Base-by-base conservation (phyloP, 1,139 yeast genomes). In the Taiozyma sp. region DNA sequence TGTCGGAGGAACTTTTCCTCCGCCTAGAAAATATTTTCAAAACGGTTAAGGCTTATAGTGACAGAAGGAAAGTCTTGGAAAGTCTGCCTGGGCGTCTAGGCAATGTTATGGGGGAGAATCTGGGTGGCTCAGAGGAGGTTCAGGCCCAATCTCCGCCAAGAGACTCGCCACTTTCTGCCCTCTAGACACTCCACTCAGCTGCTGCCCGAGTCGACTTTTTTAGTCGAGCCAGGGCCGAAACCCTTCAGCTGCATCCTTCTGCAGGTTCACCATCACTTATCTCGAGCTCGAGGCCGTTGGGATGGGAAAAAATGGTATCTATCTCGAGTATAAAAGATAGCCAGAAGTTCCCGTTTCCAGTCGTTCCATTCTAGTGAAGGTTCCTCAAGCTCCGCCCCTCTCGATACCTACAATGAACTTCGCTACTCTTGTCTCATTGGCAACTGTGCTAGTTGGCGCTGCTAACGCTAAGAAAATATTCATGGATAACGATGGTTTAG, bases 401-500 rank as follows among this genome's bases (percentile, higher is more conserved):
- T 24, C 13, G 10, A 40, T 40, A 13, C 30, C 6, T 9, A 40
- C 28, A 24, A 40, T 40, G 43, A 40, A 40, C 29, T 40, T 40
- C 28, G 19, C 30, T 13, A 2, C 29, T 13, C 23, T 24, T 19
- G 16, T 40, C 29, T 24, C 41, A 38, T 38, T 40, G 29, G 43
- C 43, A 10, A 13, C 29, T 24, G 43, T 40, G 12, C 29, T 40
- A 14, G 28, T 40, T 40, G 13, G 23, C 16, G 13, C 29, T 19
- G 29, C 12, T 24, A 23, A 24, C 16, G 57, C 67, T 16, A 67
- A 65, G 56, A 72, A 71, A 56, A 65, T 72, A 44, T 72, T 72
- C 57, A 69, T 72, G 49, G 76, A 72, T 46, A 72, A 72, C 57
- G 76, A 72, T 59, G 74, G 74, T 29, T 59, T 67, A 24, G 60